These are phyloP conservation scores for Vigna unguiculata DNA, from an alignment of 306 rosid genomes.

Conservation along the genomic window DNA sequence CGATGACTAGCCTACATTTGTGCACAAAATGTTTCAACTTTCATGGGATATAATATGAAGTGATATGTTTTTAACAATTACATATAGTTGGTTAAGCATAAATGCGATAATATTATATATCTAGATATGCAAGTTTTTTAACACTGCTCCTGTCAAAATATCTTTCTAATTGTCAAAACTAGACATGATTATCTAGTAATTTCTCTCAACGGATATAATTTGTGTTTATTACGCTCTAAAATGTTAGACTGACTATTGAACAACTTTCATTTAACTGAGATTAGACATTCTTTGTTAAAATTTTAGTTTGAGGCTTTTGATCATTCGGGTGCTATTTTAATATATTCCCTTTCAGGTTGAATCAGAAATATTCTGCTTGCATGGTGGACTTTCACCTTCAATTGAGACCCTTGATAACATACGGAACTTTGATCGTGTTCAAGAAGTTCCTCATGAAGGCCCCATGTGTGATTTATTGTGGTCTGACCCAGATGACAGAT, in stretches of 20 bases:
- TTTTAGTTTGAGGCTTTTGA: slow-evolving; percentile 32
- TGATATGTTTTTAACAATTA: neutral
- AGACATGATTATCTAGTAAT: slow-evolving; percentile 11
- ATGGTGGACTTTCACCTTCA: slow-evolving; percentile 98
- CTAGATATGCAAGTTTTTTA: neutral
- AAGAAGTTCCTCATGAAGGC: slow-evolving; percentile 99
- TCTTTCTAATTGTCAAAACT: slow-evolving; percentile 3
- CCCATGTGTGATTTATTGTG: slow-evolving; percentile 99
- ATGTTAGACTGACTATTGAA: slow-evolving; percentile 36
- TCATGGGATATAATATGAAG: slow-evolving; percentile 1
- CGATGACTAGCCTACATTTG: slow-evolving; percentile 11
- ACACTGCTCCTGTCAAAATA: slow-evolving; percentile 7
- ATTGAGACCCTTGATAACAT: slow-evolving; percentile 97
- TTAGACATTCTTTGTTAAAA: neutral
- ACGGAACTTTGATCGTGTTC: slow-evolving; percentile 98
- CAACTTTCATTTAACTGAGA: slow-evolving; percentile 31
- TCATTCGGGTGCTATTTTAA: slow-evolving; percentile 34
- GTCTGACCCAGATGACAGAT: slow-evolving; percentile 99
- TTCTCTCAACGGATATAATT: slow-evolving; percentile 15
- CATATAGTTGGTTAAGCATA: slow-evolving; percentile 15
- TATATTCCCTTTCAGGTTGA: slow-evolving; percentile 70
- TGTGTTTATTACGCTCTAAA: slow-evolving; percentile 10
- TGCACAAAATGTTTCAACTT: neutral
- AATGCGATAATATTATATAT: slow-evolving; percentile 26
- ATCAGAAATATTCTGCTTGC: slow-evolving; percentile 97